Evolutionary conservation across 192 early-diverging fungal genomes (phyloP).

Genomic region (Backusella psychrophila): DNA sequence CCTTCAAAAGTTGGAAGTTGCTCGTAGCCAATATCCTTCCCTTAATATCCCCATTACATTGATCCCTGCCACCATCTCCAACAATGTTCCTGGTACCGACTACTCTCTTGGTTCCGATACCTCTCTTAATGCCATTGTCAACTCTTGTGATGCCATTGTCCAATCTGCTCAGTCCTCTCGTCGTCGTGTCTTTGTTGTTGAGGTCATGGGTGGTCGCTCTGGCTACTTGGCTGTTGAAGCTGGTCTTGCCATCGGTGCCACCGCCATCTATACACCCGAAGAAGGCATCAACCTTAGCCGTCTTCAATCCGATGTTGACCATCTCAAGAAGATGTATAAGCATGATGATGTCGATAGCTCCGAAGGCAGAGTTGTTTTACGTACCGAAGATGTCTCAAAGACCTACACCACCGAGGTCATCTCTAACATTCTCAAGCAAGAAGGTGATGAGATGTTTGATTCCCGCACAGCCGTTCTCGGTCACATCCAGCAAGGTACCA

Average conservation of each 20-base stretch:
- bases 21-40: slow-evolving; percentile 80
- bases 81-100: slow-evolving; percentile 98
- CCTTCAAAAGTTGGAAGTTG: slow-evolving; percentile 66
- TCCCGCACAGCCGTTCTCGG: slow-evolving; percentile 89
- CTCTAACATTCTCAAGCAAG: slow-evolving; percentile 80
- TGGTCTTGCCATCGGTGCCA: slow-evolving; percentile 85
- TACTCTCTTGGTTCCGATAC: slow-evolving; percentile 95
- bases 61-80: slow-evolving; percentile 93
- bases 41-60: slow-evolving; percentile 93
- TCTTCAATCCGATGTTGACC: slow-evolving; percentile 83
- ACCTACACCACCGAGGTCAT: slow-evolving; percentile 93
- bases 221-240: slow-evolving; percentile 90
- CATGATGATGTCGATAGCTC: slow-evolving; percentile 67
- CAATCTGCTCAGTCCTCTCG: slow-evolving; percentile 88
- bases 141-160: slow-evolving; percentile 87
- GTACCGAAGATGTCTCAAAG: slow-evolving; percentile 69
- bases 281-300: slow-evolving; percentile 76
- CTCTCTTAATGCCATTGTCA: slow-evolving; percentile 91
- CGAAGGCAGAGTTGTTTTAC: slow-evolving; percentile 87
- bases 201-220: slow-evolving; percentile 94
- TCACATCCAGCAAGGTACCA: slow-evolving; percentile 94
- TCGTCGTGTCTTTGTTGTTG: slow-evolving; percentile 93
- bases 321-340: slow-evolving; percentile 74
- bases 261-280: slow-evolving; percentile 92
- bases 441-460: slow-evolving; percentile 87